Percentiles rank a stretch among this genome's conserved stretches.
Conservation (phyloP, 768 basidiomycete genomes). For the Hericium rajendrae region DNA sequence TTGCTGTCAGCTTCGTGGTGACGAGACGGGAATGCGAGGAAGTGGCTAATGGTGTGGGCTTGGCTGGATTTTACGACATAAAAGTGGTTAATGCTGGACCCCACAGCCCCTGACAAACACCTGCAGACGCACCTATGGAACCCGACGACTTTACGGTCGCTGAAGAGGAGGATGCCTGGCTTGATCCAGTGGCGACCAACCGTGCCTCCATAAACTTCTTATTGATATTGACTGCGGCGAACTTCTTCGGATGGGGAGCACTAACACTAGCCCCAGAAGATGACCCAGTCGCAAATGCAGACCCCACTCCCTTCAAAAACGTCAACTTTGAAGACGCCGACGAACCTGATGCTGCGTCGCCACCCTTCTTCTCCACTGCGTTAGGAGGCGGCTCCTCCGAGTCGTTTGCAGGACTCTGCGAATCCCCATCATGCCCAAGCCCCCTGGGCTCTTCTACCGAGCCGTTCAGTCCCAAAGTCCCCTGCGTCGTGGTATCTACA, state of each 20-base stretch:
- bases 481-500: constrained; percentile 39
- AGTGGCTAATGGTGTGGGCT: constrained; percentile 45
- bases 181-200: constrained; percentile 42
- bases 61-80: constrained; percentile 29
- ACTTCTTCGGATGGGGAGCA: constrained; percentile 66
- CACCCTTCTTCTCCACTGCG: constrained; percentile 7
- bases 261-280: constrained; percentile 13
- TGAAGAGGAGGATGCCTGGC: constrained; percentile 34
- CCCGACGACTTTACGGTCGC: constrained; percentile 40
- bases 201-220: constrained; percentile 96
- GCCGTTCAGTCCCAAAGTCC: constrained; percentile 33
- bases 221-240: constrained; percentile 86
- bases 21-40: constrained; percentile 71
- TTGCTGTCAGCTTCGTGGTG: constrained; percentile 76
- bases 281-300: constrained; percentile 4
- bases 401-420: background rate
- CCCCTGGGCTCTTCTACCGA: constrained; percentile 11
- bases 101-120: background rate
- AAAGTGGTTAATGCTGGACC: background rate
- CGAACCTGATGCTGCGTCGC: background rate
- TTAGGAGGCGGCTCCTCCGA: constrained; percentile 6
- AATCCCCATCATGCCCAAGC: constrained; percentile 7
- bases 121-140: constrained; percentile 36
- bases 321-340: background rate
- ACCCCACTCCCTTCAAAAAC: constrained; percentile 1